phyloP scores from a whole-genome alignment of 2,329 filamentous ascomycete genomes.

The Colletotrichum tamarilloi region DNA sequence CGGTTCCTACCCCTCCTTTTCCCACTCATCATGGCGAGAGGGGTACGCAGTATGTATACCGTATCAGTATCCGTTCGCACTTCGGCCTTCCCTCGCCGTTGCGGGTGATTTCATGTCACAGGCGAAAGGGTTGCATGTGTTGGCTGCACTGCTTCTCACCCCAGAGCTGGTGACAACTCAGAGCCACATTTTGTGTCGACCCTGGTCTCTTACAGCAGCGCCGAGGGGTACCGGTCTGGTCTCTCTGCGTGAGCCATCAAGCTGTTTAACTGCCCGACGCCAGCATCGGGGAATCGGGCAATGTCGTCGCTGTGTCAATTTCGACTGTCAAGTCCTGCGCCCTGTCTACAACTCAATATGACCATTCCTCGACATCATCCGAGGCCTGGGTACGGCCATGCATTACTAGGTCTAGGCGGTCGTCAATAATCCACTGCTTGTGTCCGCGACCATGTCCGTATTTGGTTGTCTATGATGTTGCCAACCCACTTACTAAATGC shows the following conservation, averaged over 20 bases:
- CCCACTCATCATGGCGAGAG: not conserved
- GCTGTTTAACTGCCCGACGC: constrained; percentile 3
- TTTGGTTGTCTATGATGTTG: constrained; percentile 5
- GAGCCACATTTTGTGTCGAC: constrained; percentile 26
- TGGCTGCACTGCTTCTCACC: constrained; percentile 24
- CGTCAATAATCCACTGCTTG: not conserved
- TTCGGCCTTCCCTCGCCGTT: constrained; percentile 10
- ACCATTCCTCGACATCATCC: not conserved
- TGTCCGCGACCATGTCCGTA: constrained; percentile 7
- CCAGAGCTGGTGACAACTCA: constrained; percentile 31
- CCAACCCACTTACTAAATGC: not conserved
- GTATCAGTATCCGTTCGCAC: not conserved
- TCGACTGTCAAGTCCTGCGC: not conserved
- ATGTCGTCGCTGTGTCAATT: not conserved
- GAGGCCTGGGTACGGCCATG: constrained; percentile 5
- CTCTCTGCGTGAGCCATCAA: constrained; percentile 10
- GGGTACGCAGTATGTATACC: constrained; percentile 3
- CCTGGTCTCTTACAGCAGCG: constrained; percentile 22
- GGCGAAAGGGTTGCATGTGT: constrained; percentile 37
- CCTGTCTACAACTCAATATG: not conserved
- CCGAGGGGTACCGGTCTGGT: constrained; percentile 28
- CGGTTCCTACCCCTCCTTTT: constrained; percentile 20
- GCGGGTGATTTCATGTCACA: constrained; percentile 21
- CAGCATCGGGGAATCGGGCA: constrained; percentile 1
- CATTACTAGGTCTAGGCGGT: constrained; percentile 1